A percentile compares a stretch with the other conserved stretches of the same genome.
phyloP scores from a whole-genome alignment of 768 basidiomycete genomes.

The Suillus brevipes region DNA sequence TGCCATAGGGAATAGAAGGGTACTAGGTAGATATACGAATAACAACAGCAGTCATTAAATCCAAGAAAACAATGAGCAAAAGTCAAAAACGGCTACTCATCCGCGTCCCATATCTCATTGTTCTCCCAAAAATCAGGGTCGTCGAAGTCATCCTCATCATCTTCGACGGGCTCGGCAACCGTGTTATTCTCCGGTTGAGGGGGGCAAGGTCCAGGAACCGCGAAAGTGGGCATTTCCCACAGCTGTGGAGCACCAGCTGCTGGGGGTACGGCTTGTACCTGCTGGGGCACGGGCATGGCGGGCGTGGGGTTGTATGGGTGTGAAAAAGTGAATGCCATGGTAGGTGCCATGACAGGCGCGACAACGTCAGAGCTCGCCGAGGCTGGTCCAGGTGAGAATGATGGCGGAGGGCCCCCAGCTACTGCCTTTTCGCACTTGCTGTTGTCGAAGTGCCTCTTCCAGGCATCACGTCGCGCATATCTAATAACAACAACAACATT shows the following conservation, averaged over 20 bases:
- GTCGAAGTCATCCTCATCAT: not conserved
- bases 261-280: not conserved
- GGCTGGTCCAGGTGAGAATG: not conserved
- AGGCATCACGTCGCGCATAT: not conserved
- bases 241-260: not conserved
- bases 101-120: no score
- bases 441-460: not conserved
- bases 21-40: no score
- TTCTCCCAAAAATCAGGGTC: not conserved
- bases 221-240: not conserved
- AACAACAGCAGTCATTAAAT: no score
- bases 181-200: not conserved
- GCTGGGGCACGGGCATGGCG: not conserved
- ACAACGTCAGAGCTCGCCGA: not conserved
- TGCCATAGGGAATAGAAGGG: no score
- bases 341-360: not conserved
- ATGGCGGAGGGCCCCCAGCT: not conserved
- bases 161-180: not conserved
- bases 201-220: not conserved
- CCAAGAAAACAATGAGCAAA: no score
- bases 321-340: not conserved
- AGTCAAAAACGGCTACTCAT: no score
- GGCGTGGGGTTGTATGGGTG: no score
- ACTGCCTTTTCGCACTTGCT: not conserved
- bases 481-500: not conserved